phyloP scores from a whole-genome alignment of 169 alveolate species.

The Toxoplasma gondii region DNA sequence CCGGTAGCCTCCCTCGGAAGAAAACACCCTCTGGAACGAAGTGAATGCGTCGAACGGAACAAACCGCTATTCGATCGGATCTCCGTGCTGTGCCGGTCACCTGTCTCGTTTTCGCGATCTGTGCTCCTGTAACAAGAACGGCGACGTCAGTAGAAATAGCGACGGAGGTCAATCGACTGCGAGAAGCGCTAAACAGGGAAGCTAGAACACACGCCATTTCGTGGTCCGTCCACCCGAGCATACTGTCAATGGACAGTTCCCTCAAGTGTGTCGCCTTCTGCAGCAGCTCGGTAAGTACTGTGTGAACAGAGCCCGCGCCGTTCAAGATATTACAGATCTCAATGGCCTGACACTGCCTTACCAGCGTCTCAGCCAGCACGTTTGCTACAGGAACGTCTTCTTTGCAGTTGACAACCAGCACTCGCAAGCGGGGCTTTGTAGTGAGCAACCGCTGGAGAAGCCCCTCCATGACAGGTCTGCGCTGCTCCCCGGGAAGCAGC shows the following conservation, averaged over 20 bases:
- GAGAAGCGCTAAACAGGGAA: background rate
- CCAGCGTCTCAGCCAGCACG: background rate
- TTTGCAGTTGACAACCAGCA: background rate
- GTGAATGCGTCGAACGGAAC: background rate
- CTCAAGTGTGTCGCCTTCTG: background rate
- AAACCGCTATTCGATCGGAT: background rate
- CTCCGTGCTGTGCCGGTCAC: background rate
- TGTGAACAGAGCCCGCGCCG: background rate
- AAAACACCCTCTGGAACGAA: background rate
- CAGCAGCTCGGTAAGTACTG: background rate
- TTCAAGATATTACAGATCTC: background rate
- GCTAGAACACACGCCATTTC: background rate
- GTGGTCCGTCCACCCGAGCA: conserved; percentile 1
- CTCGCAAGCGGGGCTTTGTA: background rate
- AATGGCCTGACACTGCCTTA: background rate
- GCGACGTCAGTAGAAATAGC: background rate
- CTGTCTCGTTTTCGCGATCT: background rate
- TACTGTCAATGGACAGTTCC: background rate
- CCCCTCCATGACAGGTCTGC: background rate
- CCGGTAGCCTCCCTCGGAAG: background rate
- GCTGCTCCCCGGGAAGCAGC: background rate
- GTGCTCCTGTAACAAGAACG: background rate
- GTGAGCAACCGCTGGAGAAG: background rate
- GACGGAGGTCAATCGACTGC: background rate
- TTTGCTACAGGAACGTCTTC: background rate